Evolutionary conservation across 164 flowering plant species (phyloP).

Genomic region (Magnolia sinica): DNA sequence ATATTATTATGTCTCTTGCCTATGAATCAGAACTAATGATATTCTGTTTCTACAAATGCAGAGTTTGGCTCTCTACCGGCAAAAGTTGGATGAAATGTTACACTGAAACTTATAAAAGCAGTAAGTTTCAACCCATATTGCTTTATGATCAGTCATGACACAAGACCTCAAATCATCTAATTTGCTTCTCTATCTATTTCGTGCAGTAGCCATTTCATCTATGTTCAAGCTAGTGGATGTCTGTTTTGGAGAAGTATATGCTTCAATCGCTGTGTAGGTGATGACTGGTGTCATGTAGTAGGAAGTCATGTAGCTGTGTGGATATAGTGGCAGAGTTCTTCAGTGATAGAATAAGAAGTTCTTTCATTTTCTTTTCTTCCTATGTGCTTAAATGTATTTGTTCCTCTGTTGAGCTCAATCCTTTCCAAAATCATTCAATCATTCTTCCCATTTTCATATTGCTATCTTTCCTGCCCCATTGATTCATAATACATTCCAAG

Average conservation of each 20-base stretch:
- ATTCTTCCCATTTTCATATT: too few species aligned
- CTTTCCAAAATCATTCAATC: too few species aligned
- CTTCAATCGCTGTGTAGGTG: not conserved
- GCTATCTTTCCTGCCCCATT: too few species aligned
- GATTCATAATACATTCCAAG: too few species aligned
- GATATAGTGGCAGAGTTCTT: too few species aligned
- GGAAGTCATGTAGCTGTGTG: too few species aligned
- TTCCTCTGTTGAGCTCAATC: too few species aligned
- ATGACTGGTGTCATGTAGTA: not conserved
- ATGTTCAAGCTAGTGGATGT: not conserved
- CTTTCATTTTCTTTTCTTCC: too few species aligned
- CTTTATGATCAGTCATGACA: not conserved
- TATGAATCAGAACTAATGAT: not conserved
- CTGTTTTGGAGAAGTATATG: not conserved
- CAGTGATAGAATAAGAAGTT: too few species aligned
- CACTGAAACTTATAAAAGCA: slow-evolving; percentile 19
- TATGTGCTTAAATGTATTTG: too few species aligned
- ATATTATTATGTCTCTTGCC: not conserved
- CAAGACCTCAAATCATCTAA: not conserved
- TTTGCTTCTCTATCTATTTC: too few species aligned
- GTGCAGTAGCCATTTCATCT: not conserved
- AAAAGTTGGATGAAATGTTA: slow-evolving; percentile 88
- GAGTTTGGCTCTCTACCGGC: slow-evolving; percentile 88
- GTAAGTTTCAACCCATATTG: not conserved
- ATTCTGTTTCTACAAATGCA: slow-evolving; percentile 28